A percentile compares a stretch with the other conserved stretches of the same genome.
phyloP scores from a whole-genome alignment of 1,139 yeast genomes.

The Pichia sp. region DNA sequence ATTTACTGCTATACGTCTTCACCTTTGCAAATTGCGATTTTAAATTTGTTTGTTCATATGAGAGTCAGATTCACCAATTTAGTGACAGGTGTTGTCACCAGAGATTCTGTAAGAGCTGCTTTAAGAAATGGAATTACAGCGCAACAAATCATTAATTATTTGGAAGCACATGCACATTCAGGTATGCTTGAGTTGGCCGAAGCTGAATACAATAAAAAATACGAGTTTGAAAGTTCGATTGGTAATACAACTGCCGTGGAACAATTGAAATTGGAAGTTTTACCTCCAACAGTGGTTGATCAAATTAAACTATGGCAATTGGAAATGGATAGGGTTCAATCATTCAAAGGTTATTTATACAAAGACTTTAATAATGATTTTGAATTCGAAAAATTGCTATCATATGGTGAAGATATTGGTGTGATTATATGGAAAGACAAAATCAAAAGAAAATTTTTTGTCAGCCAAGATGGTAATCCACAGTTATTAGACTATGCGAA shows the following conservation, averaged over 20 bases:
- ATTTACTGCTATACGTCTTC: conserved; percentile 91
- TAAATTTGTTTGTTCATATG: conserved; percentile 79
- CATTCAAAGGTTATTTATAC: conserved; percentile 82
- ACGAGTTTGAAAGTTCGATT: conserved; percentile 51
- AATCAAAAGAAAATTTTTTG: conserved; percentile 61
- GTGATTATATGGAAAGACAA: conserved; percentile 81
- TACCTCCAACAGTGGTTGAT: conserved; percentile 95
- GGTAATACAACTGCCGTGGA: conserved; percentile 19
- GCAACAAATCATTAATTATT: conserved; percentile 82
- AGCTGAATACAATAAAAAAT: conserved; percentile 54
- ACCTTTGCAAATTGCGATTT: conserved; percentile 88
- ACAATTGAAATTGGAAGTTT: conserved; percentile 43
- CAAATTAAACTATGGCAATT: conserved; percentile 95
- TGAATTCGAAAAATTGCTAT: conserved; percentile 66
- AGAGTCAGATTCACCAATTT: conserved; percentile 81
- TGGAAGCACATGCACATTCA: conserved; percentile 91
- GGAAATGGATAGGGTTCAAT: conserved; percentile 85
- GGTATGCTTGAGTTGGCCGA: conserved; percentile 75
- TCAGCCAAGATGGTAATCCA: conserved; percentile 76
- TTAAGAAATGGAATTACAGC: conserved; percentile 86
- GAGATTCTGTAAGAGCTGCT: conserved; percentile 86
- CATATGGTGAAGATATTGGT: conserved; percentile 86
- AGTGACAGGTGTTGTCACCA: conserved; percentile 88
- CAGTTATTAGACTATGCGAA: conserved; percentile 86
- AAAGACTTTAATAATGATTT: conserved; percentile 73